These are phyloP conservation scores for Phaeosphaeriaceae sp. DNA, from an alignment of 2,329 filamentous ascomycete genomes.

Conservation along the genomic window DNA sequence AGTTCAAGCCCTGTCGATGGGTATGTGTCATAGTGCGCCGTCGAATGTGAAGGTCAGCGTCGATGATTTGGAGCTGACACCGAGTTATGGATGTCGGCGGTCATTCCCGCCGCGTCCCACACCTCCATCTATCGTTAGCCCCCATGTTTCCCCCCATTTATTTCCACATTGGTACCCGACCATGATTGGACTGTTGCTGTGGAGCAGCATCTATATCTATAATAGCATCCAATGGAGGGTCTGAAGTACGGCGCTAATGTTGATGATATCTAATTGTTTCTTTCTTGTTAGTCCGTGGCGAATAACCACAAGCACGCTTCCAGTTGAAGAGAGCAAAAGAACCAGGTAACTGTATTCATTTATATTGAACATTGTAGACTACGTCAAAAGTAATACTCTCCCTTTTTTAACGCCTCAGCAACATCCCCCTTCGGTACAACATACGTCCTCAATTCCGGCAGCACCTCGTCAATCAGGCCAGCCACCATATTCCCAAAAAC, in stretches of 20 bases:
- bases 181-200: too few species aligned
- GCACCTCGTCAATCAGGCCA: constrained; percentile 15
- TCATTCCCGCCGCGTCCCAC: constrained; percentile 4
- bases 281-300: too few species aligned
- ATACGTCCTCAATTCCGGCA: constrained; percentile 15
- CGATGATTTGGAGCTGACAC: constrained; percentile 1
- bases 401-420: constrained; percentile 15
- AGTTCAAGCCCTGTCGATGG: background rate
- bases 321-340: too few species aligned
- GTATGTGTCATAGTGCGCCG: background rate
- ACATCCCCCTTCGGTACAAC: constrained; percentile 18
- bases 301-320: too few species aligned
- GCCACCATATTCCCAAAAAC: constrained; percentile 34
- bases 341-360: too few species aligned
- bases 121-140: background rate
- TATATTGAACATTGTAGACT: background rate
- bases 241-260: too few species aligned
- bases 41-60: constrained; percentile 2
- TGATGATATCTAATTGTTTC: too few species aligned
- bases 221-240: too few species aligned
- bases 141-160: background rate
- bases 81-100: background rate
- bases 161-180: background rate
- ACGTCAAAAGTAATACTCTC: constrained; percentile 17
- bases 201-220: too few species aligned